Evolutionary conservation across 305 asterid genomes (phyloP), one percentile per base, ranked within the genome.

Genomic region (Euphrasia arctica): DNA sequence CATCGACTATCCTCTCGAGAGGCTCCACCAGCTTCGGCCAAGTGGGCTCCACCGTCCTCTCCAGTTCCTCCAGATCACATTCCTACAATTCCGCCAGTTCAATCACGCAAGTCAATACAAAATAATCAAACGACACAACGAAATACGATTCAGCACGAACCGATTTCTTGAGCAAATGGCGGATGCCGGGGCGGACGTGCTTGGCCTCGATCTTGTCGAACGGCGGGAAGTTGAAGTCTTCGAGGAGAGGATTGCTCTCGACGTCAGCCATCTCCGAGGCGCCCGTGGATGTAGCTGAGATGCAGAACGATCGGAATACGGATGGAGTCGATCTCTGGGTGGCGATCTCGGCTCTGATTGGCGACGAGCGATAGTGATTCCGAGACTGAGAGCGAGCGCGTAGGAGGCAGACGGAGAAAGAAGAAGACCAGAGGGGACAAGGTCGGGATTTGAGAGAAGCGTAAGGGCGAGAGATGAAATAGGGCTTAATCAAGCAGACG

Each of bases 131-230:
- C 2, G 2, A 39, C 43, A 39, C 9, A 39, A 31, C 34, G 34
- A 34, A 34, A 5, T 0, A 34, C 39, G 5, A 25, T 49, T 6
- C 41, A 68, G 50, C 18, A 59, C 92, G 14, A 74, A 92, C 98
- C 25, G 81, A 79, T 82, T 79, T 70, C 76, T 85, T 79, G 43
- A 92, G 80, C 85, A 92, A 70, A 25, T 82, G 84, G 13, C 96
- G 93, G 67, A 89, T 79, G 43, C 98, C 97, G 11, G 97, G 95
- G 12, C 91, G 90, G 60, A 92, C 98, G 81, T 92, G 96, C 3
- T 74, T 71, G 49, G 97, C 87, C 52, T 85, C 79, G 70, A 92
- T 90, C 9, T 64, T 39, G 72, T 87, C 93, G 73, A 81, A 92
- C 1, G 97, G 98, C 28, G 97, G 98, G 77, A 92, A 92, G 74